These are phyloP conservation scores for Cucumis melo DNA, from an alignment of 306 rosid genomes.

Conservation along the genomic window DNA sequence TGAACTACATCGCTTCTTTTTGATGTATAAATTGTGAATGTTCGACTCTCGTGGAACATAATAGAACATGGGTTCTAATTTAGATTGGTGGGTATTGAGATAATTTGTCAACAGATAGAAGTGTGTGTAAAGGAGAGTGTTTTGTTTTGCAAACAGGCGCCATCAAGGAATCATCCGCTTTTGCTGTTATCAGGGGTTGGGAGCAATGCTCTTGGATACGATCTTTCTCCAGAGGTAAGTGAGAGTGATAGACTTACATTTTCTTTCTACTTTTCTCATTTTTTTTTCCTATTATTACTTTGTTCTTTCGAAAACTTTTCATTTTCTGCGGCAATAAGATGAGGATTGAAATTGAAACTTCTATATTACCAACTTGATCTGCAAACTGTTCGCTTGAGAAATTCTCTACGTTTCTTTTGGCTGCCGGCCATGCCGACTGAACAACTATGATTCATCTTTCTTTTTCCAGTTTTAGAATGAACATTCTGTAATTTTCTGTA, in stretches of 20 bases:
- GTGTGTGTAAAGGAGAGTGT: not conserved
- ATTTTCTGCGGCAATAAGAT: not conserved
- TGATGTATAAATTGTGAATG: not conserved
- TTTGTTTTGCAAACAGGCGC: slow-evolving; percentile 27
- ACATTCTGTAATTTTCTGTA: not conserved
- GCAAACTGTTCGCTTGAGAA: too few species aligned
- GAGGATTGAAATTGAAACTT: not conserved
- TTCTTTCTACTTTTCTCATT: not conserved
- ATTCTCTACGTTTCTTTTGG: too few species aligned
- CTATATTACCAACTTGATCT: not conserved
- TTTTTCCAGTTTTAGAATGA: not conserved
- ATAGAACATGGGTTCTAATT: not conserved
- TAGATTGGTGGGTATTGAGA: not conserved
- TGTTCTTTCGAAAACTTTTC: not conserved
- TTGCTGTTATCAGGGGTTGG: slow-evolving; percentile 73
- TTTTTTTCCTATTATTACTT: not conserved
- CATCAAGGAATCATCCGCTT: slow-evolving; percentile 70
- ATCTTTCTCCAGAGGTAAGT: slow-evolving; percentile 73
- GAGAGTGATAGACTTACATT: not conserved
- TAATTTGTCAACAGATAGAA: not conserved
- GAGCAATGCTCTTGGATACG: slow-evolving; percentile 80
- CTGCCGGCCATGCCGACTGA: too few species aligned
- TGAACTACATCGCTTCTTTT: not conserved
- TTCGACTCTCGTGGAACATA: not conserved
- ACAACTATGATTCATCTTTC: too few species aligned